Percentiles rank a stretch among this genome's conserved stretches.
These are phyloP conservation scores for Cladosporium sphaerospermum DNA, from an alignment of 2,329 filamentous ascomycete genomes.

Conservation along the genomic window DNA sequence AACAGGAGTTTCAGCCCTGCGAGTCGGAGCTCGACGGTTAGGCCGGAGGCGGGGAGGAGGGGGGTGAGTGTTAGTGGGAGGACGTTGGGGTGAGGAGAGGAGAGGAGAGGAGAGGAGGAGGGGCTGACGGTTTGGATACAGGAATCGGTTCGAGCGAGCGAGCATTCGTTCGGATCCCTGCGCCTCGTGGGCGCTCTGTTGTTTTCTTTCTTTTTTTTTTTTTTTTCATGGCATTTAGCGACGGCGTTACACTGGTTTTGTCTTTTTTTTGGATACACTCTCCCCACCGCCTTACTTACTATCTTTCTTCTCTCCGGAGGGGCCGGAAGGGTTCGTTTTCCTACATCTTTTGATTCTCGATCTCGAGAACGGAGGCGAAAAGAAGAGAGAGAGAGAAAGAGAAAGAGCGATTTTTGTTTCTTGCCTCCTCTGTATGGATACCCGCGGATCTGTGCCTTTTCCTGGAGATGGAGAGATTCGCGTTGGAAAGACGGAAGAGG, in stretches of 20 bases:
- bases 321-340: background rate
- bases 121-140: too few relatives aligned
- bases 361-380: background rate
- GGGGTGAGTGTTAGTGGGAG: constrained; percentile 28
- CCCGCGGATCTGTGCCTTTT: background rate
- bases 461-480: background rate
- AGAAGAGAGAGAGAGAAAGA: background rate
- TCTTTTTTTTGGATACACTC: background rate
- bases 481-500: background rate
- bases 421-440: background rate
- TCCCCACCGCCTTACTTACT: background rate
- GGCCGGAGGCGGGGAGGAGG: constrained; percentile 20
- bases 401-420: background rate
- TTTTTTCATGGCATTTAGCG: too few relatives aligned
- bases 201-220: too few relatives aligned
- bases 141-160: too few relatives aligned
- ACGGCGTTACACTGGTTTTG: background rate
- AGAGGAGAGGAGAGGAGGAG: too few relatives aligned
- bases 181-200: too few relatives aligned
- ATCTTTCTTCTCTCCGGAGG: background rate
- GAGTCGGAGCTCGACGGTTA: constrained; percentile 20
- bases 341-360: background rate
- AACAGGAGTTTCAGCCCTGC: constrained; percentile 23
- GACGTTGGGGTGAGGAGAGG: constrained; percentile 27
- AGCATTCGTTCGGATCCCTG: too few relatives aligned